phyloP scores from a whole-genome alignment of 192 early-diverging fungal genomes.

The Thamnidium elegans region DNA sequence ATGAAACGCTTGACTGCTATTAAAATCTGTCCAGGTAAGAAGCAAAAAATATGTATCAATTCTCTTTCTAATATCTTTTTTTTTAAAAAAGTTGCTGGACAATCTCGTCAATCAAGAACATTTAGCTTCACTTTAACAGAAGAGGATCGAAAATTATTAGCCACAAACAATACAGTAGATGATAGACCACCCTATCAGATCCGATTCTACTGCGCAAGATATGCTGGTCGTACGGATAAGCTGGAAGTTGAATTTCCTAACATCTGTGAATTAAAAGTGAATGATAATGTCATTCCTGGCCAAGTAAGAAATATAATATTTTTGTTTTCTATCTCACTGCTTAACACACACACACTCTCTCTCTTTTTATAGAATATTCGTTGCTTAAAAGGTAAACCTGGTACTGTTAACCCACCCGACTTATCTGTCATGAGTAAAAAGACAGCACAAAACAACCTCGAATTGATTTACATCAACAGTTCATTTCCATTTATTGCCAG shows the following conservation, averaged over 20 bases:
- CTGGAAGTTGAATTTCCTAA: slow-evolving; percentile 1
- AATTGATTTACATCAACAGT: neutral
- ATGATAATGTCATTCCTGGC: slow-evolving; percentile 6
- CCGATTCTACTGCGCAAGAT: slow-evolving; percentile 3
- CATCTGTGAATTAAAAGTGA: slow-evolving; percentile 17
- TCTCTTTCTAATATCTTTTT: neutral
- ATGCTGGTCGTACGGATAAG: neutral
- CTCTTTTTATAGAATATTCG: slow-evolving; percentile 36
- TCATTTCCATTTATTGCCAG: slow-evolving; percentile 41
- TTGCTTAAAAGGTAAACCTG: slow-evolving; percentile 55
- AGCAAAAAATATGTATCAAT: neutral
- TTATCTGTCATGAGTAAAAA: slow-evolving; percentile 40
- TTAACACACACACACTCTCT: too few relatives aligned
- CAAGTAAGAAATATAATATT: neutral
- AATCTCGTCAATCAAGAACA: neutral
- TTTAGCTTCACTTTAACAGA: slow-evolving; percentile 6
- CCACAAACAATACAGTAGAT: neutral
- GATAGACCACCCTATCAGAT: slow-evolving; percentile 6
- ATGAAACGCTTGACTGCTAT: neutral
- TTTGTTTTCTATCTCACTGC: neutral
- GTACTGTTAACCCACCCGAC: slow-evolving; percentile 57
- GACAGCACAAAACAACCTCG: neutral
- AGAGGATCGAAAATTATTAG: neutral
- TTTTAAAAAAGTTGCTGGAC: neutral
- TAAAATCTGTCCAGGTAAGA: neutral